A percentile compares a stretch with the other conserved stretches of the same genome.
Evolutionary conservation across 1,284 basidiomycete genomes (phyloP).

Genomic region (Schizophyllum commune): DNA sequence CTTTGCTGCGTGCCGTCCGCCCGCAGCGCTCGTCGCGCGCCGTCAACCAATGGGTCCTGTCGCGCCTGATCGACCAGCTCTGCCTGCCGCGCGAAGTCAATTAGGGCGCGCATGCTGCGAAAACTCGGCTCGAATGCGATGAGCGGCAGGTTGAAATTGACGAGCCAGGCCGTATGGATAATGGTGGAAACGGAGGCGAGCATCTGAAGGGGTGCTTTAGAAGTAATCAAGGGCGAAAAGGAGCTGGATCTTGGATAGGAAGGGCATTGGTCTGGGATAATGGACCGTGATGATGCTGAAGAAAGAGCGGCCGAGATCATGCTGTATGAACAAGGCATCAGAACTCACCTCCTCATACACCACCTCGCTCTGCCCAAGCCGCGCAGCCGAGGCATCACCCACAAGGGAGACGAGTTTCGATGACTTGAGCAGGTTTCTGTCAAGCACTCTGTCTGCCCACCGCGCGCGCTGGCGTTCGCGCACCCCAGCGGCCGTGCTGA

Average conservation of each 20-base stretch:
- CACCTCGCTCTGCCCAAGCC: not conserved
- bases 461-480: slow-evolving; percentile 11
- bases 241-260: too few species aligned
- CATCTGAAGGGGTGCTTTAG: too few species aligned
- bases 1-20: too few species aligned
- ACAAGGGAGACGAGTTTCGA: slow-evolving; percentile 16
- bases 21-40: too few species aligned
- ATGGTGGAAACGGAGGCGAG: slow-evolving; percentile 4
- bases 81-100: slow-evolving; percentile 28
- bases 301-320: too few species aligned
- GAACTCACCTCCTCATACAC: not conserved
- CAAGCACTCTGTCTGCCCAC: slow-evolving; percentile 15
- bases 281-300: too few species aligned
- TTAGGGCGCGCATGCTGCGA: slow-evolving; percentile 24
- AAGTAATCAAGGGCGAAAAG: too few species aligned
- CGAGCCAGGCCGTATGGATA: slow-evolving; percentile 25
- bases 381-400: slow-evolving; percentile 4
- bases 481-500: not conserved
- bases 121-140: slow-evolving; percentile 29
- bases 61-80: too few species aligned
- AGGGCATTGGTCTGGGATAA: too few species aligned
- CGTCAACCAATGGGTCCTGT: too few species aligned
- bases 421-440: slow-evolving; percentile 10
- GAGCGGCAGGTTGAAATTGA: slow-evolving; percentile 33
- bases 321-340: too few species aligned